phyloP scores from a whole-genome alignment of 257 asterid genomes.

The Verbascum thapsus region DNA sequence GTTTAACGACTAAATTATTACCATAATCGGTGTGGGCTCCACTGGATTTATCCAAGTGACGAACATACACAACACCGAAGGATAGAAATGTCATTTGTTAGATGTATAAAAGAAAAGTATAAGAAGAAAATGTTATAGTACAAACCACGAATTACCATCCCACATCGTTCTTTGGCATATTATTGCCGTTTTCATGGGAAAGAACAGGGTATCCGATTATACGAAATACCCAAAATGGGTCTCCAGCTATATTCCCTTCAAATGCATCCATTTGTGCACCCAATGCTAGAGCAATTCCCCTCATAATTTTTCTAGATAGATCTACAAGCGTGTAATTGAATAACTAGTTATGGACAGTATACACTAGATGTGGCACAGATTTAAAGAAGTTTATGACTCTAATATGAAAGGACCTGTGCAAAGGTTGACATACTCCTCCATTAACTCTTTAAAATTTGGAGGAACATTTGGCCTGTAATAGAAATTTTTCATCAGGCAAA shows the following conservation, averaged over 20 bases:
- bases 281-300: constrained; percentile 86
- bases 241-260: constrained; percentile 79
- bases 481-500: constrained; percentile 16
- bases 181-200: constrained; percentile 38
- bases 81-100: constrained; percentile 28
- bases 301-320: constrained; percentile 81
- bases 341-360: not conserved
- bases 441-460: constrained; percentile 49
- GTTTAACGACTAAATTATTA: constrained; percentile 34
- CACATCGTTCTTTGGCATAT: constrained; percentile 46
- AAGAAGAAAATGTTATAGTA: constrained; percentile 10
- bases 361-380: not conserved
- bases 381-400: constrained; percentile 19
- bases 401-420: constrained; percentile 71
- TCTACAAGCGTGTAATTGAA: constrained; percentile 42
- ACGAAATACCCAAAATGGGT: constrained; percentile 95
- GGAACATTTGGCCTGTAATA: constrained; percentile 78
- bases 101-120: constrained; percentile 10
- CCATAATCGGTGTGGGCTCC: constrained; percentile 99
- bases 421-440: constrained; percentile 73
- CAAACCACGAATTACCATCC: constrained; percentile 62
- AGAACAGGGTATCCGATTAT: constrained; percentile 85
- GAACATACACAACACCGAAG: constrained; percentile 25
- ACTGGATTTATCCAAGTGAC: constrained; percentile 47
- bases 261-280: constrained; percentile 63